These are phyloP conservation scores for Rhizoclosmatium sp. DNA, from an alignment of 192 early-diverging fungal species.

Conservation along the genomic window DNA sequence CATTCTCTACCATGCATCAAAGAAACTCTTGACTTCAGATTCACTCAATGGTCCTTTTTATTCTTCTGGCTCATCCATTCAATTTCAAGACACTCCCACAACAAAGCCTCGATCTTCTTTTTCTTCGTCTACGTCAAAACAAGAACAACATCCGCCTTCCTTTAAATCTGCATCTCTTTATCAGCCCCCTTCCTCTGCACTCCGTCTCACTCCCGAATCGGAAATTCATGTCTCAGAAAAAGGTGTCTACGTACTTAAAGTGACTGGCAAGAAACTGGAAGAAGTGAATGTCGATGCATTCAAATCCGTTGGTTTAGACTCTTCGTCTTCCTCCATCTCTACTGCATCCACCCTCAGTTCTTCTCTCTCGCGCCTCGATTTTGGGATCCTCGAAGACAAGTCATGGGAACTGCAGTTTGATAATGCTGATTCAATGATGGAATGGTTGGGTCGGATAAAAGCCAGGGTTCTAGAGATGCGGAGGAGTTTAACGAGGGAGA, in stretches of 20 bases:
- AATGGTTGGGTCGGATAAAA: conserved; percentile 20
- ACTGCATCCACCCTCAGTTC: background rate
- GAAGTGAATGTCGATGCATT: background rate
- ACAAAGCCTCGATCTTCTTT: background rate
- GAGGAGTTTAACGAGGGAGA: background rate
- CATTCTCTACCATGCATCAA: background rate
- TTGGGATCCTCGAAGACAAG: conserved; percentile 9
- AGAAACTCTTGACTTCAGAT: background rate
- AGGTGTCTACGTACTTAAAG: conserved; percentile 19
- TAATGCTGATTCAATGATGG: conserved; percentile 20
- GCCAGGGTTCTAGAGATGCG: background rate
- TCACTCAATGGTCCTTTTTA: conserved; percentile 27
- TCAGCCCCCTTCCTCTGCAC: conserved; percentile 4
- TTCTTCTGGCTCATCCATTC: background rate
- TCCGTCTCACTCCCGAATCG: background rate
- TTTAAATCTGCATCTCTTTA: background rate
- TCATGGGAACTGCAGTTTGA: conserved; percentile 30
- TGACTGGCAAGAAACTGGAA: conserved; percentile 4
- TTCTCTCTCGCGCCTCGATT: background rate
- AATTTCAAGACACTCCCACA: no score
- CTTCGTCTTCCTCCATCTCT: background rate
- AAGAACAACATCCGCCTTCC: background rate
- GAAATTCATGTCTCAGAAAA: conserved; percentile 22
- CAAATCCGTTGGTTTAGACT: background rate
- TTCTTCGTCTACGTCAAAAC: background rate